Evolutionary conservation across 345 rosid species (phyloP).

Genomic region (Bruguiera sexangula): DNA sequence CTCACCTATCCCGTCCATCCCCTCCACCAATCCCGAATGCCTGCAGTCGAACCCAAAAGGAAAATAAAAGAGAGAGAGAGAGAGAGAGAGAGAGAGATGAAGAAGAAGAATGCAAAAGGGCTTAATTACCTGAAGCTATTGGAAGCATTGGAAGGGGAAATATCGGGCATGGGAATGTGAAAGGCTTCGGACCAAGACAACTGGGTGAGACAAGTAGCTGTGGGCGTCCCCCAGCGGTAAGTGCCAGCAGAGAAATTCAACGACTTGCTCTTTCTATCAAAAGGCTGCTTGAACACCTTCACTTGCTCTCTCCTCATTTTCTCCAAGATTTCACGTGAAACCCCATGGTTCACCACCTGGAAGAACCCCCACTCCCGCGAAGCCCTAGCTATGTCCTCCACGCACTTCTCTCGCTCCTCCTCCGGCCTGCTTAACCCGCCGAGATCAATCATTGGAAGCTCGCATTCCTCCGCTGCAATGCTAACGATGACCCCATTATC

Average conservation of each 20-base stretch:
- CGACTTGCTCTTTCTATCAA: conserved; percentile 45
- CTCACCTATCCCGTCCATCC: no score
- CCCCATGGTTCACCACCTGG: conserved; percentile 86
- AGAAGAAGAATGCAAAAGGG: not conserved
- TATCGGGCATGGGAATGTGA: conserved; percentile 76
- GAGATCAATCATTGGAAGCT: conserved; percentile 77
- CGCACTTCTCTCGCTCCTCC: conserved; percentile 46
- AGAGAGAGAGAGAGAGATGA: not conserved
- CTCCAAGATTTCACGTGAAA: conserved; percentile 63
- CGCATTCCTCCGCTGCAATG: conserved; percentile 49
- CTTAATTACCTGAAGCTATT: conserved; percentile 16
- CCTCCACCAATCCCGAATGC: no score
- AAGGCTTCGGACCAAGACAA: conserved; percentile 95
- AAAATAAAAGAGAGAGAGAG: not conserved
- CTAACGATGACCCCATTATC: conserved; percentile 7
- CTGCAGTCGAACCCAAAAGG: not conserved
- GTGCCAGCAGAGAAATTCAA: conserved; percentile 62
- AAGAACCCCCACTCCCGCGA: conserved; percentile 91
- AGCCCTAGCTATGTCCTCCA: conserved; percentile 66
- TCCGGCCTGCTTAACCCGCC: conserved; percentile 23
- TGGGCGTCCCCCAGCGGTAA: conserved; percentile 93
- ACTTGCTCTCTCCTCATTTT: conserved; percentile 69
- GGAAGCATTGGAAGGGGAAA: conserved; percentile 36
- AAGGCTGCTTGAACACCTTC: conserved; percentile 69
- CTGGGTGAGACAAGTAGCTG: conserved; percentile 67